Evolutionary conservation across 2,329 filamentous ascomycete species (phyloP).

Genomic region (Trichoderma afroharzianum): DNA sequence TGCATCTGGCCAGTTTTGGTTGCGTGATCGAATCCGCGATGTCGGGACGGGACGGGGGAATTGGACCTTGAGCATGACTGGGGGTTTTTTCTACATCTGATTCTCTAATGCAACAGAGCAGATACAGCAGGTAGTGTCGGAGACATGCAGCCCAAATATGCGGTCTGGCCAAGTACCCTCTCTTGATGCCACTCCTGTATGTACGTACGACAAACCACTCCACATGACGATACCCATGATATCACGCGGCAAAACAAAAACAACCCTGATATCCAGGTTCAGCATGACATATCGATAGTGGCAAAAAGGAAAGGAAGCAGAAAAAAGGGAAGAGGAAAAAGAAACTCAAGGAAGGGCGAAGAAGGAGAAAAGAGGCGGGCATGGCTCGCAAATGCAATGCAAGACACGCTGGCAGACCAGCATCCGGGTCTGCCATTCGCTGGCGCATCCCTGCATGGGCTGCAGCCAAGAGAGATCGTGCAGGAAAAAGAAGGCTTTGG

Average conservation of each 20-base stretch:
- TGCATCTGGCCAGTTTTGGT: neutral
- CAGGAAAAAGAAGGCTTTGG: neutral
- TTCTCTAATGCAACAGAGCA: neutral
- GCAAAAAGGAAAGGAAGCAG: neutral
- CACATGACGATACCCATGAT: neutral
- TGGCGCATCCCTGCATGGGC: conserved; percentile 6
- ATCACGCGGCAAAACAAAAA: neutral
- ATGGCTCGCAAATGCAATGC: conserved; percentile 24
- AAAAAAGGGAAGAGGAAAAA: neutral
- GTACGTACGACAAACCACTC: neutral
- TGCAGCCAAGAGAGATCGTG: conserved; percentile 17
- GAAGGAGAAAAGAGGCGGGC: neutral
- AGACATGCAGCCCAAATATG: neutral
- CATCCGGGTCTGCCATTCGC: conserved; percentile 8
- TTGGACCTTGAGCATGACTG: neutral
- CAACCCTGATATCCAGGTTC: neutral
- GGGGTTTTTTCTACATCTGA: neutral
- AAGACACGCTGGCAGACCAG: conserved; percentile 29
- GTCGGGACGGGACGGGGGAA: neutral
- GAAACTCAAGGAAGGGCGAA: neutral
- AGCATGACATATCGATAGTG: neutral
- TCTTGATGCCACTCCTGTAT: neutral
- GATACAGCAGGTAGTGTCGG: neutral
- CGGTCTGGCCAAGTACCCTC: neutral
- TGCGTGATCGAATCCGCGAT: neutral